Percentiles rank a stretch among this genome's conserved stretches.
These are phyloP conservation scores for Suillus weaverae DNA, from an alignment of 768 basidiomycete species.

Conservation along the genomic window DNA sequence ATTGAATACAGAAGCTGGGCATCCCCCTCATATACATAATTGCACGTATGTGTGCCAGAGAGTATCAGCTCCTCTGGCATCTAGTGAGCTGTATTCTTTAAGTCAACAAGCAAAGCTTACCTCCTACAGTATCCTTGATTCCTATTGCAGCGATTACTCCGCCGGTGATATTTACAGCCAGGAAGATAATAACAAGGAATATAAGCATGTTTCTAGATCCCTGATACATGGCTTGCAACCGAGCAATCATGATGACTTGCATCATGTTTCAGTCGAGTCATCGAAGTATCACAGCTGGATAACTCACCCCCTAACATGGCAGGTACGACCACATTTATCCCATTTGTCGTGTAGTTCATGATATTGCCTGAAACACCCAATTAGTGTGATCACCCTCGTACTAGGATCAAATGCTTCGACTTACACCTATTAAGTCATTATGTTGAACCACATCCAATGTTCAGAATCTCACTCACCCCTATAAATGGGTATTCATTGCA, in stretches of 20 bases:
- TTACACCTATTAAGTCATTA: neutral
- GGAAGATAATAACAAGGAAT: neutral
- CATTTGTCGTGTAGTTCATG: neutral
- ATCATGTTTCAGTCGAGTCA: neutral
- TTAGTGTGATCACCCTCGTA: neutral
- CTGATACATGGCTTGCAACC: neutral
- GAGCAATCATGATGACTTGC: neutral
- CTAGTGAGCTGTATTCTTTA: too few relatives aligned
- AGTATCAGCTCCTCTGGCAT: too few relatives aligned
- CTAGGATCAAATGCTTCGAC: neutral
- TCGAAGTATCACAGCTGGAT: neutral
- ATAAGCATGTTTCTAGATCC: neutral
- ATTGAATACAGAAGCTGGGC: neutral
- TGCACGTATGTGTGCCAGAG: neutral
- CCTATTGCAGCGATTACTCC: neutral
- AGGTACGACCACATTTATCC: neutral
- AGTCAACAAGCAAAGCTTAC: too few relatives aligned
- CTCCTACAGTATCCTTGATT: too few relatives aligned
- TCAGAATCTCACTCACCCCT: neutral
- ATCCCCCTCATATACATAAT: too few relatives aligned
- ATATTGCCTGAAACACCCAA: neutral
- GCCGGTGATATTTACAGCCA: neutral
- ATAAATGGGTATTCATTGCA: neutral
- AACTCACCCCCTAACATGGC: neutral
- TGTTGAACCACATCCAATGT: neutral